Evolutionary conservation across 2,329 filamentous ascomycete species (phyloP), one percentile per base, ranked within the genome.

Genomic region (Metarhizium anisopliae): DNA sequence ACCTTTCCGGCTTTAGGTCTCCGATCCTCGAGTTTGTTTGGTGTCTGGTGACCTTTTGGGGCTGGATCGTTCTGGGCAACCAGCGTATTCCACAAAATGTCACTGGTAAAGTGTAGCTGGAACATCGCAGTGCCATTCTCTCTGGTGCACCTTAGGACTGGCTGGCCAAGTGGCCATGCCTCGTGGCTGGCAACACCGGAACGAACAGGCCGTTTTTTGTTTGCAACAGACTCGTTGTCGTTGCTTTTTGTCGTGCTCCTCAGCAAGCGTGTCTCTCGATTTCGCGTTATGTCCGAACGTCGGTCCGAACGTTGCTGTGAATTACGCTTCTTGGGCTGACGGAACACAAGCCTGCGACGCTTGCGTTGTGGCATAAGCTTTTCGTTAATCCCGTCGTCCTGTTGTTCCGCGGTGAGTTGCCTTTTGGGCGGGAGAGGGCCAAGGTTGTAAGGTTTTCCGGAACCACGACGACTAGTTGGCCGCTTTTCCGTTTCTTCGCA

Each of bases 71-170:
- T 42, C 40, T 42, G 40, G 6, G 40, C 6, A 42, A 18, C n/a
- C 5, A 42, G 40, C n/a, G 40, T 18, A 14, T 42, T 42, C 40
- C 40, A 42, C 40, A 42, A 18, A 42, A 18, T 42, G n/a, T 42
- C 40, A 6, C 40, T 42, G n/a, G 40, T 42, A 42, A 42, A 42
- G 3, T 42, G 40, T 42, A 42, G n/a, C n/a, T 52, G 14, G 43
- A 54, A 50, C 18, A 29, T 42, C 29, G 53, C 53, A 18, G 20
- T 54, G 43, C 53, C 20, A 38, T 54, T 54, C 11, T 54, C 53
- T 54, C 47, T 25, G 18, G n/a, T 47, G 53, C 53, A 30, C 7
- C 49, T 54, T 10, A 54, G 53, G 43, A 51, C 35, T 1, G 53
- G 18, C 20, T 54, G 43, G 47, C 42, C 20, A 54, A 50, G 47